These are phyloP conservation scores for Chaetoceros muelleri DNA, from an alignment of 108 stramenopile genomes.

Conservation along the genomic window DNA sequence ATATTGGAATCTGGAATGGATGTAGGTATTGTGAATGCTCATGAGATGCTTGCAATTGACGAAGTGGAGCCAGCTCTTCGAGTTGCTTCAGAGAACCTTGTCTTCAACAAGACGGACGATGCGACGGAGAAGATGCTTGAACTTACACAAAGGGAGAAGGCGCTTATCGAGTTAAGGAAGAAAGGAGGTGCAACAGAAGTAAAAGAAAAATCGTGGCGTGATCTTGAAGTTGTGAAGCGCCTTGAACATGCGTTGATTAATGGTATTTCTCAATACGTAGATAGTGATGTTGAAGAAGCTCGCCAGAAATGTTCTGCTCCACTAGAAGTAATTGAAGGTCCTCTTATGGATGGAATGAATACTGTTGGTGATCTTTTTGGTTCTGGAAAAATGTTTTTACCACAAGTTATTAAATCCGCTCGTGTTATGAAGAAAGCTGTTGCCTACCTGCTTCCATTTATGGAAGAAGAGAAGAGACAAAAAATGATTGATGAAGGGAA, in stretches of 20 bases:
- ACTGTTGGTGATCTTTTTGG: constrained; percentile 99
- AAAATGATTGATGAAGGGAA: constrained; percentile 80
- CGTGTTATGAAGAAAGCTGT: constrained; percentile 99
- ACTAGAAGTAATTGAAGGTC: constrained; percentile 98
- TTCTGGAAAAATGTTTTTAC: constrained; percentile 99
- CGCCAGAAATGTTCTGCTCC: constrained; percentile 52
- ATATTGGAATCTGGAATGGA: constrained; percentile 92
- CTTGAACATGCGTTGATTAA: constrained; percentile 94
- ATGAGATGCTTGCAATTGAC: constrained; percentile 77
- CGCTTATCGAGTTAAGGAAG: constrained; percentile 68
- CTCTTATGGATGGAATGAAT: constrained; percentile 99
- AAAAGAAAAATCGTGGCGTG: constrained; percentile 78
- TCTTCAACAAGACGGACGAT: constrained; percentile 71
- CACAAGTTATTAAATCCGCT: constrained; percentile 99
- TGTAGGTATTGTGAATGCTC: constrained; percentile 98
- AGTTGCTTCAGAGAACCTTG: constrained; percentile 76
- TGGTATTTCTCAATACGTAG: constrained; percentile 93
- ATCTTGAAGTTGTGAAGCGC: constrained; percentile 76
- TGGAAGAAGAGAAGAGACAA: constrained; percentile 95
- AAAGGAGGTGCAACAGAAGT: constrained; percentile 53
- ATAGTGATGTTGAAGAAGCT: constrained; percentile 88
- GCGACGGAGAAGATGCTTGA: constrained; percentile 94
- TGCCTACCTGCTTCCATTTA: constrained; percentile 96
- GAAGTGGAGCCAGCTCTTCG: constrained; percentile 85
- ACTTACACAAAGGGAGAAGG: constrained; percentile 78